Evolutionary conservation across 192 early-diverging fungal genomes (phyloP), one percentile per base, ranked within the genome.

Genomic region (Obelidium mucronatum): DNA sequence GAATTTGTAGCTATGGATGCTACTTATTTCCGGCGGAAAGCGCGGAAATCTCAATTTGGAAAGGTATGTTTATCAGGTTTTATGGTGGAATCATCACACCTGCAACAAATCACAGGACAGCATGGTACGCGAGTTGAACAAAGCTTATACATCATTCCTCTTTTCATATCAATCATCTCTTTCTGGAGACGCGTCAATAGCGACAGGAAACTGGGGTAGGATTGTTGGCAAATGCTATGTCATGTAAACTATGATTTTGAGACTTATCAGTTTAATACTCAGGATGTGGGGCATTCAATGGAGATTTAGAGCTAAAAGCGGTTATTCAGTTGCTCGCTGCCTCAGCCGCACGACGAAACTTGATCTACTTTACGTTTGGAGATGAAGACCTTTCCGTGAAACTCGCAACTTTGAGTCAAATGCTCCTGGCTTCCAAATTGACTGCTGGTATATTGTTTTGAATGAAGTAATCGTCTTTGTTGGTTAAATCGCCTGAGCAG

Each of bases 231-330:
- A 65, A 65, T 0, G 1, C 63, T 65, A 17, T 3, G 22, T 60
- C 31, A 15, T 60, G 22, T 13, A 30, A 28, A 15, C n/a, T 1
- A 26, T 19, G 28, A 1, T 15, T 2, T 15, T 28, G 58, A 15
- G 22, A 67, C 48, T 17, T 3, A n/a, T 36, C 31, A 13, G 39
- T 51, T 51, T 35, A 2, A 17, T 28, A 28, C 60, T 40, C 22
- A 79, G 85, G 85, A n/a, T 87, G 86, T 55, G 86, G 86, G 6
- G 86, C 84, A 0, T 87, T 87, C 74, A 69, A 74, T 51, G 86
- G 86, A 2, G 79, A 87, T 63, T 37, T 53, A 17, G 72, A 87
- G 56, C 65, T 85, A 15, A 87, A 87, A 64, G 48, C 75, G 17
- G 30, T 86, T 30, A 82, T 87, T 22, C 86, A 87, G 75, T 22